phyloP scores from a whole-genome alignment of 2,329 filamentous ascomycete species.

The Trichoderma brevicompactum region DNA sequence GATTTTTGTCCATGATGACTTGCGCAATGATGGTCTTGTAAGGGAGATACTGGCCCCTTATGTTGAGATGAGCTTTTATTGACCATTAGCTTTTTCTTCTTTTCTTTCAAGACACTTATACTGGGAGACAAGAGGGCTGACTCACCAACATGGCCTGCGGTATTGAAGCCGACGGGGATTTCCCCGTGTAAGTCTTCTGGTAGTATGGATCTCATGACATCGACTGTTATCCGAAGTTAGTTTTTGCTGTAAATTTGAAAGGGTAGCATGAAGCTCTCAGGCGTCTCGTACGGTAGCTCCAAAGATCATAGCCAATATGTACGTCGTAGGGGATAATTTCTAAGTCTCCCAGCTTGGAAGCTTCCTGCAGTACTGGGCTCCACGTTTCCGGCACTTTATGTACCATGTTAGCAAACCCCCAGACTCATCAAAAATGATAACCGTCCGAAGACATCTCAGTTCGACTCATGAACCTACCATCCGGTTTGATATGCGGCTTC shows the following conservation, averaged over 20 bases:
- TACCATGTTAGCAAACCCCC: neutral
- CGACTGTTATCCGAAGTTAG: conserved; percentile 54
- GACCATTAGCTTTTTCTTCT: neutral
- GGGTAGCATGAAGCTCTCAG: neutral
- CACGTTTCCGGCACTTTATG: conserved; percentile 66
- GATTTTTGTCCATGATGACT: conserved; percentile 89
- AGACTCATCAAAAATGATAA: neutral
- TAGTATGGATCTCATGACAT: conserved; percentile 81
- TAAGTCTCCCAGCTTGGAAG: conserved; percentile 70
- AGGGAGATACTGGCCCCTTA: conserved; percentile 78
- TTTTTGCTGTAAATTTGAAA: neutral
- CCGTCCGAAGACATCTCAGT: neutral
- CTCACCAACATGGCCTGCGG: conserved; percentile 83
- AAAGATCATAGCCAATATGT: conserved; percentile 80
- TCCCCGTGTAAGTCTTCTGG: conserved; percentile 80
- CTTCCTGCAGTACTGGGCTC: conserved; percentile 70
- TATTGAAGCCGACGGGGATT: conserved; percentile 83
- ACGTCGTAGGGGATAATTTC: conserved; percentile 76
- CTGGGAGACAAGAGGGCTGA: neutral
- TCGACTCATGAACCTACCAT: conserved; percentile 13
- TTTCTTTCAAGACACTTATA: neutral
- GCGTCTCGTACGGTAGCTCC: conserved; percentile 69
- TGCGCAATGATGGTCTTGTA: conserved; percentile 87
- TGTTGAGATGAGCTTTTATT: conserved; percentile 78
- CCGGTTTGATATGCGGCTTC: conserved; percentile 56